These are phyloP conservation scores for Lachnellula subtilissima DNA, from an alignment of 2,329 filamentous ascomycete genomes.

Conservation along the genomic window DNA sequence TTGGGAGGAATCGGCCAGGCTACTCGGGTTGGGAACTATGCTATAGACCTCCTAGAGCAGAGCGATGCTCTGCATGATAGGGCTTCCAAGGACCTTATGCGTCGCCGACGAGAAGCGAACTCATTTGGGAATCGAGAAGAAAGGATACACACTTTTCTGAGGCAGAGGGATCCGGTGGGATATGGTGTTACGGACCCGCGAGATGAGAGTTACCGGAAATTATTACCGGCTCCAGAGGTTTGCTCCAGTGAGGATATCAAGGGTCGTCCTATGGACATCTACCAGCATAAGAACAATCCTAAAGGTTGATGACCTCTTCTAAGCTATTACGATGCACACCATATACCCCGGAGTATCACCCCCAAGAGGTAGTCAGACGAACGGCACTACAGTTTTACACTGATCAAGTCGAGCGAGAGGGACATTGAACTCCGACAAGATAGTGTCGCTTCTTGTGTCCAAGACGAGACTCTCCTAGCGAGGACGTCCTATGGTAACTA, in stretches of 20 bases:
- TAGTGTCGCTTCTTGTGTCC: no score
- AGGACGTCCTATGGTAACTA: no score
- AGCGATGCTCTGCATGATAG: constrained; percentile 61
- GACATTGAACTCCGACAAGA: no score
- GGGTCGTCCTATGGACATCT: constrained; percentile 12
- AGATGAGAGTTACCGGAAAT: constrained; percentile 41
- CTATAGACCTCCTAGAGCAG: constrained; percentile 59
- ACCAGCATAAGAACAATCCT: constrained; percentile 10
- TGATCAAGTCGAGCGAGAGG: no score
- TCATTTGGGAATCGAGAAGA: constrained; percentile 52
- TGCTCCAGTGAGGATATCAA: constrained; percentile 40
- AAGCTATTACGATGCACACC: no score
- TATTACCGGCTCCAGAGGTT: constrained; percentile 41
- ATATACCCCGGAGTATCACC: no score
- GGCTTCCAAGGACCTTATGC: constrained; percentile 58
- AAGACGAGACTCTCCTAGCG: no score
- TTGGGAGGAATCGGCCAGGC: constrained; percentile 70
- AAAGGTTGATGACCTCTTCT: not conserved
- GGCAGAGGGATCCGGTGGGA: constrained; percentile 55
- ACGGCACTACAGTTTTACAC: no score
- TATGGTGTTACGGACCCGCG: constrained; percentile 22
- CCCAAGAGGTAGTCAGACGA: no score
- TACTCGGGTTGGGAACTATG: constrained; percentile 60
- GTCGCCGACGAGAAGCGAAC: constrained; percentile 47
- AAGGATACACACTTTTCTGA: constrained; percentile 72